Evolutionary conservation across 257 asterid species (phyloP).

Genomic region (Catharanthus roseus): DNA sequence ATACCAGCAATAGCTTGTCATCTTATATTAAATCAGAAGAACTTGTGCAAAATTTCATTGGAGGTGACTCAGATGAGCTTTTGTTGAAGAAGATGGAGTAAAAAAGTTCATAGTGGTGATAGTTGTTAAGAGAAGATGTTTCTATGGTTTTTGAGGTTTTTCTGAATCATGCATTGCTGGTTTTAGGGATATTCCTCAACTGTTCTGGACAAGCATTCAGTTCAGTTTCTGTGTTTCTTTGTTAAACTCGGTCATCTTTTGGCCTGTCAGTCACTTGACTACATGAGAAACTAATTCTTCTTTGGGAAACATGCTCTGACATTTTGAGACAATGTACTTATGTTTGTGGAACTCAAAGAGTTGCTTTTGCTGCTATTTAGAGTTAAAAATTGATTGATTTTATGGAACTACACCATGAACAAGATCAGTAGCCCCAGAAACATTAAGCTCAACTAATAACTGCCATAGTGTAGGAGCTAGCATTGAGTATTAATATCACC

Average conservation of each 20-base stretch:
- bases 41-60: slow-evolving; percentile 7
- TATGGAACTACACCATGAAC: background rate
- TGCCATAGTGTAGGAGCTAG: background rate
- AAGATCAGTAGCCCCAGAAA: background rate
- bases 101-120: background rate
- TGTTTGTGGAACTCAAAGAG: too few relatives aligned
- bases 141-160: background rate
- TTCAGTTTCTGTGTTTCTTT: background rate
- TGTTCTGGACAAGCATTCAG: background rate
- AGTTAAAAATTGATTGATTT: background rate
- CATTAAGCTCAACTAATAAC: background rate
- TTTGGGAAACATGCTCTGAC: background rate
- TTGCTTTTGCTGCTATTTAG: too few relatives aligned
- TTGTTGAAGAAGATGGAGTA: slow-evolving; percentile 8
- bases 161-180: background rate
- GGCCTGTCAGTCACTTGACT: background rate
- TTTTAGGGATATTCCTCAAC: background rate
- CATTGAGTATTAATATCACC: too few relatives aligned
- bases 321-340: background rate
- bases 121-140: background rate
- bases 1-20: slow-evolving; percentile 20
- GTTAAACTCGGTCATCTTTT: background rate
- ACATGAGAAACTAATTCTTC: background rate
- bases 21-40: slow-evolving; percentile 9
- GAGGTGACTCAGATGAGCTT: slow-evolving; percentile 2